Base-by-base conservation (phyloP, 192 early-diverging fungal genomes). In the Irineochytrium annulatum region DNA sequence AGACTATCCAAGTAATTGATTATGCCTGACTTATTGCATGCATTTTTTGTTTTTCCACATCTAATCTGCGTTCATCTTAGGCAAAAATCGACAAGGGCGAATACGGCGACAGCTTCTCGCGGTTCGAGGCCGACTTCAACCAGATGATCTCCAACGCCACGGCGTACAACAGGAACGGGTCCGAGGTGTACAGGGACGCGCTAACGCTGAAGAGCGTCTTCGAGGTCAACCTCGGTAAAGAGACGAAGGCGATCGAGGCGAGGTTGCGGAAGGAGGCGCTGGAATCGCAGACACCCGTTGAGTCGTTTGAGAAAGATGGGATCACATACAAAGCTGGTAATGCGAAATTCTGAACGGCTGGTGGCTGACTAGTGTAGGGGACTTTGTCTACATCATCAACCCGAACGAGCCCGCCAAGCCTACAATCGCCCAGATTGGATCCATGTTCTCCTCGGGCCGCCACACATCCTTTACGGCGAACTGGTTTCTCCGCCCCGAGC, bases 121-220 rank as follows among this genome's bases (percentile, higher is more conserved):
- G 78, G 34, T 95, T 94, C 70, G 73, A 77, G 48, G 75, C 82
- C 19, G 96, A 98, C 70, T 90, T 91, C 62, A 66, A 82, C 56
- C 75, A 89, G 22, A 92, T 98, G 89, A 93, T 91, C 57, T 62
- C 88, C 69, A 98, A 98, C 59, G 96, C 96, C 4, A 83, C 84
- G 67, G 89, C 78, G 3, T 98, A 91, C 72, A 98, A 98, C 67
- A 77, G 89, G 69, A 89, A 93, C 57, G 91, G 87, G 11, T 93
- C 91, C n/a, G 76, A 81, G 52, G 89, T 98, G 0, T 95, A 89
- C 72, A 76, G 86, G n/a, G 94, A 98, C 69, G 93, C 95, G 11
- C 73, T 83, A 33, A 68, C 67, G 52, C 67, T 90, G 71, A 71
- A 62, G 24, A 43, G 56, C 19, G 65, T 86, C 20, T 62, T 69